A percentile compares a stretch with the other conserved stretches of the same genome.
Conservation (phyloP, 2,329 filamentous ascomycete genomes). For the Verticillium alfalfae region DNA sequence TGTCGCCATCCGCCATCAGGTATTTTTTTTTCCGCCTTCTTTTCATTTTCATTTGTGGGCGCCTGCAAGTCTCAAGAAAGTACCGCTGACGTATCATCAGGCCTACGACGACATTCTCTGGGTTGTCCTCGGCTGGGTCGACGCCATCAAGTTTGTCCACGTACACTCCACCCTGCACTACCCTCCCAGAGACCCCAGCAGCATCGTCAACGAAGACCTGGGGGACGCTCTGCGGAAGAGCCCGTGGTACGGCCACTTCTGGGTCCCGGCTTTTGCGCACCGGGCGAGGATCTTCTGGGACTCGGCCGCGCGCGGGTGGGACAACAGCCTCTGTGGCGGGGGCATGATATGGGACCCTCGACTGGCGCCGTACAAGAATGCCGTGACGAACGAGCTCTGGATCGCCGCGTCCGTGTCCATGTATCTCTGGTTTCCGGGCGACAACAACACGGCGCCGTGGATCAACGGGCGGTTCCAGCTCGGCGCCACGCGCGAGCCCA, state of each 20-base stretch:
- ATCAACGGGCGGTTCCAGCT: constrained; percentile 16
- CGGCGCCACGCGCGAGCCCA: constrained; percentile 43
- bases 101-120: constrained; percentile 94
- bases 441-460: constrained; percentile 68
- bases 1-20: constrained; percentile 61
- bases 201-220: constrained; percentile 14
- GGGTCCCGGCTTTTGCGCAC: constrained; percentile 72
- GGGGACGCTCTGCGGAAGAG: constrained; percentile 29
- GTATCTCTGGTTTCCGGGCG: constrained; percentile 85
- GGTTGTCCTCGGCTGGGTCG: constrained; percentile 90
- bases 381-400: constrained; percentile 89
- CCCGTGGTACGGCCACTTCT: constrained; percentile 73
- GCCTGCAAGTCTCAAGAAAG: background rate
- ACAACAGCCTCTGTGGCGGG: constrained; percentile 71
- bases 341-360: constrained; percentile 90
- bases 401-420: constrained; percentile 80
- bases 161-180: constrained; percentile 64
- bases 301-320: constrained; percentile 73
- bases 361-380: constrained; percentile 84
- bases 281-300: constrained; percentile 83
- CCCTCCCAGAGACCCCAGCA: constrained; percentile 16
- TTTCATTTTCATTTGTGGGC: too few species aligned
- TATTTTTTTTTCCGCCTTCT: constrained; percentile 9
- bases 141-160: constrained; percentile 70
- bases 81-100: constrained; percentile 29